Conservation (phyloP, 495 filamentous ascomycete species). For the Podospora bellae-mahoneyi region DNA sequence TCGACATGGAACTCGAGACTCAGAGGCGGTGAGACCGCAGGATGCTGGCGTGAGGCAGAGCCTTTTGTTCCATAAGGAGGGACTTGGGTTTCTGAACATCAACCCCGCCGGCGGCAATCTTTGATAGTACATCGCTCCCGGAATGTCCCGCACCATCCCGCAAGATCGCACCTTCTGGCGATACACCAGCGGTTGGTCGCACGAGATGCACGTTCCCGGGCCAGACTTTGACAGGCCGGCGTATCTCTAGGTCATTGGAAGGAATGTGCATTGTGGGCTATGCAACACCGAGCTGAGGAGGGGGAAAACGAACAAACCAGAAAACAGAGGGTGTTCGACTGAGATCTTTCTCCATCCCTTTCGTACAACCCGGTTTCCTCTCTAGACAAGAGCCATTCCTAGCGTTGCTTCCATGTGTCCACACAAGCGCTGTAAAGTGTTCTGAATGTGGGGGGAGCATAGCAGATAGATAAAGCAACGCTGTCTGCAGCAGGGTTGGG, state of each 20-base stretch:
- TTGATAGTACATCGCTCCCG: not conserved
- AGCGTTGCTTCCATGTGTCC: constrained; percentile 6
- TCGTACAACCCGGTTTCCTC: not conserved
- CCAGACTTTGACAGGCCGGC: constrained; percentile 4
- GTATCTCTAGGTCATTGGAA: not conserved
- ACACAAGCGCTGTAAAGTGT: not conserved
- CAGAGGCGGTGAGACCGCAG: constrained; percentile 6
- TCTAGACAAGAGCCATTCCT: not conserved
- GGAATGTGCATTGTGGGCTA: constrained; percentile 2
- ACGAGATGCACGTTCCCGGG: constrained; percentile 3
- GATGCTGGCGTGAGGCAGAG: not conserved
- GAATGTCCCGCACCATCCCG: not conserved
- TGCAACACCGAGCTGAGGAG: not conserved
- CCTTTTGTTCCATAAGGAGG: not conserved
- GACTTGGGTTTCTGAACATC: not conserved
- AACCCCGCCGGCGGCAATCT: not conserved
- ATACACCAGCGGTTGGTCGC: not conserved
- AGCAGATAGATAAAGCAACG: constrained; percentile 8
- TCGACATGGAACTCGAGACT: not conserved
- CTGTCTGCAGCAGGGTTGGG: constrained; percentile 13
- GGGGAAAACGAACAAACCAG: not conserved
- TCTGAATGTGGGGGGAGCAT: not conserved
- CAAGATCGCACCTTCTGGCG: not conserved
- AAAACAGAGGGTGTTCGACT: not conserved
- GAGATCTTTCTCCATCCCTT: constrained; percentile 1